These are phyloP conservation scores for Nannochloropsis limnetica DNA, from an alignment of 352 stramenopile genomes.

Conservation along the genomic window DNA sequence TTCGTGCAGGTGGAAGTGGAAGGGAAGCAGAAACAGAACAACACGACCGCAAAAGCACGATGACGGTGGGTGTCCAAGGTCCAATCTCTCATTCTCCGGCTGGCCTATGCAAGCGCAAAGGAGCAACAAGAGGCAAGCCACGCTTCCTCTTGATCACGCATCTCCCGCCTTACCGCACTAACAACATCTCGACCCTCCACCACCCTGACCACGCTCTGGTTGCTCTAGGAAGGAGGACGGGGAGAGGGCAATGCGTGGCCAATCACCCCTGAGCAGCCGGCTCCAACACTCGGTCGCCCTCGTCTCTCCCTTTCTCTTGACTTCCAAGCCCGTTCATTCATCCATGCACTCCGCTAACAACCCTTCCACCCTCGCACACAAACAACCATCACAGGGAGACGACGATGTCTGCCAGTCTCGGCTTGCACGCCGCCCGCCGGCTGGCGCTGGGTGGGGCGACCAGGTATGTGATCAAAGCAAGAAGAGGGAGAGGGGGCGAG, in stretches of 20 bases:
- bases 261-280: not conserved
- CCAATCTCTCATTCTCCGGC: not conserved
- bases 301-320: not conserved
- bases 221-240: not conserved
- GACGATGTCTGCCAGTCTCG: conserved; percentile 23
- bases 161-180: not conserved
- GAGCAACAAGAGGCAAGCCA: not conserved
- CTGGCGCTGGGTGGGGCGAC: not conserved
- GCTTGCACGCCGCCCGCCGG: conserved; percentile 20
- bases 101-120: not conserved
- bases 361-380: not conserved
- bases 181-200: not conserved
- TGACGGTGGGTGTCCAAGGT: not conserved
- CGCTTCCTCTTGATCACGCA: not conserved
- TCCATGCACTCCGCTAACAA: not conserved
- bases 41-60: not conserved
- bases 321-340: not conserved
- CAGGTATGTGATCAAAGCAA: conserved; percentile 9
- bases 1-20: too few species aligned
- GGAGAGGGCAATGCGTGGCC: not conserved
- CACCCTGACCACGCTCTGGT: not conserved
- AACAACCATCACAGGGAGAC: conserved; percentile 31
- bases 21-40: not conserved
- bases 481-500: not conserved
- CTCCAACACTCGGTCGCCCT: not conserved